Percentiles rank a stretch among this genome's conserved stretches.
Conservation (phyloP, 2,329 filamentous ascomycete genomes). For the Helicocarpus griseus region DNA sequence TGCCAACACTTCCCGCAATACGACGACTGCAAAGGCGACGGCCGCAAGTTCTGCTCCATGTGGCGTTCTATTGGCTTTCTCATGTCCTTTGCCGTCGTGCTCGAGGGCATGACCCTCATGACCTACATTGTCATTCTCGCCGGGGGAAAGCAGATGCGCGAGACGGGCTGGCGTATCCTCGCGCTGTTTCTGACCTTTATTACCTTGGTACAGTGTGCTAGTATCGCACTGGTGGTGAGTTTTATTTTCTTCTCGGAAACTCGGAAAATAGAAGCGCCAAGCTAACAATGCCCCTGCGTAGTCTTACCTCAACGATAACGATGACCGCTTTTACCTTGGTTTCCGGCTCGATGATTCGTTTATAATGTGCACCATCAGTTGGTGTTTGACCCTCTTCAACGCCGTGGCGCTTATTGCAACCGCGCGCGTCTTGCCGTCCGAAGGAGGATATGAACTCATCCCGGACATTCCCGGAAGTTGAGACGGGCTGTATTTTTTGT, state of each 20-base stretch:
- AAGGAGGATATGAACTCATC: constrained; percentile 79
- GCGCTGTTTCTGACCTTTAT: constrained; percentile 55
- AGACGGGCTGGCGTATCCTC: constrained; percentile 73
- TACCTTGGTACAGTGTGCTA: constrained; percentile 60
- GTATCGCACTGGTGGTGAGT: constrained; percentile 73
- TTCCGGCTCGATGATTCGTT: constrained; percentile 75
- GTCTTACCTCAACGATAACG: constrained; percentile 75
- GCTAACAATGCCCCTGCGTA: constrained; percentile 27
- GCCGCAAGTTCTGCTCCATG: constrained; percentile 76
- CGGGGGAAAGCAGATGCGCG: constrained; percentile 70
- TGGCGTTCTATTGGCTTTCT: constrained; percentile 85
- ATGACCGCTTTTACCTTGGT: constrained; percentile 71
- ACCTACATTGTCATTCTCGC: constrained; percentile 66
- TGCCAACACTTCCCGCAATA: constrained; percentile 53
- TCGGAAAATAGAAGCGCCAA: not conserved
- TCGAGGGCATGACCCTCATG: constrained; percentile 72
- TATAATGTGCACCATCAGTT: constrained; percentile 58
- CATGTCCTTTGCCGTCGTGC: constrained; percentile 72
- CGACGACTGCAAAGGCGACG: constrained; percentile 55
- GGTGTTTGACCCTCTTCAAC: constrained; percentile 45
- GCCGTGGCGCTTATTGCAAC: constrained; percentile 53
- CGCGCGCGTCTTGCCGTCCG: constrained; percentile 61
- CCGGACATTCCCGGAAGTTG: constrained; percentile 29
- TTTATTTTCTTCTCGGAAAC: not conserved
- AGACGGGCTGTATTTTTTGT: not conserved